Percentiles rank a stretch among this genome's conserved stretches.
These are phyloP conservation scores for Didymella segeticola DNA, from an alignment of 2,329 filamentous ascomycete species.

Conservation along the genomic window DNA sequence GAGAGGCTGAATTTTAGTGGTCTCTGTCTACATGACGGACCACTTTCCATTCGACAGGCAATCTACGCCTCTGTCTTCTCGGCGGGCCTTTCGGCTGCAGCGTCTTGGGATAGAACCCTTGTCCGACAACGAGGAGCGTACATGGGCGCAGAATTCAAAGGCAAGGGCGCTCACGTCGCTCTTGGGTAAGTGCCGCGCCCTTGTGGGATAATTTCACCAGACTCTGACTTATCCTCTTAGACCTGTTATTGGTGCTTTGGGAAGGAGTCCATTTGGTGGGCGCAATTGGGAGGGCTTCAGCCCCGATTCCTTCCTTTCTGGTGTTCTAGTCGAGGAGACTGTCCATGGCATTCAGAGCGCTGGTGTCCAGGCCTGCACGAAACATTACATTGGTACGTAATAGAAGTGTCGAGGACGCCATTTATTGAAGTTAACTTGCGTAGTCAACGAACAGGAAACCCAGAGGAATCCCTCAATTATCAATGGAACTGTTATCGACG, in stretches of 20 bases:
- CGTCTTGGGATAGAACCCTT: conserved; percentile 7
- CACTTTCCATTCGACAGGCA: conserved; percentile 42
- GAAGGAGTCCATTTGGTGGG: conserved; percentile 50
- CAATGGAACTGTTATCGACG: conserved; percentile 56
- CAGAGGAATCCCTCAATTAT: conserved; percentile 54
- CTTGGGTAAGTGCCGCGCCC: conserved; percentile 39
- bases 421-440: conserved; percentile 48
- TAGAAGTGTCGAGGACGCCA: neutral
- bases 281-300: conserved; percentile 60
- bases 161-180: conserved; percentile 45
- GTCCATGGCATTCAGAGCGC: conserved; percentile 8
- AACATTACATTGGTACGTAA: conserved; percentile 40
- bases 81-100: conserved; percentile 5
- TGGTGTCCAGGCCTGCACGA: conserved; percentile 54
- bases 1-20: conserved; percentile 49
- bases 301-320: conserved; percentile 57
- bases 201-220: too few species aligned
- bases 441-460: conserved; percentile 73
- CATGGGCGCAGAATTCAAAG: conserved; percentile 12
- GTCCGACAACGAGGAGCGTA: conserved; percentile 4
- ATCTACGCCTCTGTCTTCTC: conserved; percentile 9
- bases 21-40: conserved; percentile 51
- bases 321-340: conserved; percentile 51
- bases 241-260: conserved; percentile 58
- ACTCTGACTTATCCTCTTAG: neutral